Conservation (phyloP, 2,329 filamentous ascomycete genomes). For the Fusarium vanettenii region DNA sequence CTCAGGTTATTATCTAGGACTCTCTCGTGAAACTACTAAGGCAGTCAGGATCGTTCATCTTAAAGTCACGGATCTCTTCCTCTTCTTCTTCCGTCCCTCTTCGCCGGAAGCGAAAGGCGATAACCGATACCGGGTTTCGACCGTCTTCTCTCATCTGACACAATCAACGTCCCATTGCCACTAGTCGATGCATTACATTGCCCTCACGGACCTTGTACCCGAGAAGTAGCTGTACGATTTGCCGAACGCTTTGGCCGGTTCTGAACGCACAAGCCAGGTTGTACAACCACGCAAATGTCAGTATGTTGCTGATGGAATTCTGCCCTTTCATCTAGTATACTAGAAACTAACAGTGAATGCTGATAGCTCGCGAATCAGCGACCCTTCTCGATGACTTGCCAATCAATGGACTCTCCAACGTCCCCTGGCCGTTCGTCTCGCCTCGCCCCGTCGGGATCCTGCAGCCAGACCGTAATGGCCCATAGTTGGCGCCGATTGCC, state of each 20-base stretch:
- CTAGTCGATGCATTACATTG: slow-evolving; percentile 15
- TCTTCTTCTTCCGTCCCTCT: neutral
- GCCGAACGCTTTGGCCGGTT: neutral
- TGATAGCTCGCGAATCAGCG: neutral
- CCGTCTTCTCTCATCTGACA: neutral
- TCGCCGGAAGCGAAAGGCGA: neutral
- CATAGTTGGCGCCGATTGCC: slow-evolving; percentile 21
- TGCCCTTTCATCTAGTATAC: neutral
- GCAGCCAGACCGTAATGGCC: slow-evolving; percentile 42
- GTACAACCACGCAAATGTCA: neutral
- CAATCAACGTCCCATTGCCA: slow-evolving; percentile 12
- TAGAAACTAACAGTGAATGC: neutral
- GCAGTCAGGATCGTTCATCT: neutral
- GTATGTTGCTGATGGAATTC: neutral
- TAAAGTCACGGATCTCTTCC: neutral
- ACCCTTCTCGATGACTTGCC: slow-evolving; percentile 7
- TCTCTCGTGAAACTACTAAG: slow-evolving; percentile 16
- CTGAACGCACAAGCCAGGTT: neutral
- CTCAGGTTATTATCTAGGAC: slow-evolving; percentile 41
- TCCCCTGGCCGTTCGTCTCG: slow-evolving; percentile 37
- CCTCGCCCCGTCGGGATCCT: slow-evolving; percentile 33
- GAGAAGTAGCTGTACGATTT: neutral
- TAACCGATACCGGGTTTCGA: neutral
- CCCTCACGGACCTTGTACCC: slow-evolving; percentile 16
- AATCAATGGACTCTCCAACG: slow-evolving; percentile 20